Conservation (phyloP, 192 early-diverging fungal genomes). For the Rhizoclosmatium sp. region DNA sequence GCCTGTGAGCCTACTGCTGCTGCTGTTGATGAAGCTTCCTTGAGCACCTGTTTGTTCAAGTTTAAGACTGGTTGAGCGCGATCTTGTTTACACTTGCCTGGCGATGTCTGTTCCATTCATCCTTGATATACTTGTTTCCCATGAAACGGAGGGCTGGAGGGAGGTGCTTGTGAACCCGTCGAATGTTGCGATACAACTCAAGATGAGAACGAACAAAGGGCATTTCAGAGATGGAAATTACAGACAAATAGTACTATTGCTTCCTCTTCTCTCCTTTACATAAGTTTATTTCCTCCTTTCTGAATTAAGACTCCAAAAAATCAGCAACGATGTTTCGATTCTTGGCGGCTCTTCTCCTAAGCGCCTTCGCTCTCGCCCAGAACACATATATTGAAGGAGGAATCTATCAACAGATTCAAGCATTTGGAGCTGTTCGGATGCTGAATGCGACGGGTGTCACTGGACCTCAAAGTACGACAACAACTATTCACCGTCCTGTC, state of each 20-base stretch:
- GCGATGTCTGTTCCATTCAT: constrained; percentile 36
- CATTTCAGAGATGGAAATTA: too few relatives aligned
- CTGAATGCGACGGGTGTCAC: constrained; percentile 62
- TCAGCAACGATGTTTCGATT: not conserved
- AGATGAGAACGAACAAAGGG: constrained; percentile 2
- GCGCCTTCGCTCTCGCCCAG: constrained; percentile 25
- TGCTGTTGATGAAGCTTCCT: not conserved
- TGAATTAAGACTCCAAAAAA: too few relatives aligned
- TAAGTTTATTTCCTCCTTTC: too few relatives aligned
- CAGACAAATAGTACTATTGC: too few relatives aligned
- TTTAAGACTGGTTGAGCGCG: not conserved
- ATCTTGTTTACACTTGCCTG: not conserved
- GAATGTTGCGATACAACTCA: constrained; percentile 30
- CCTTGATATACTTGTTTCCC: constrained; percentile 39
- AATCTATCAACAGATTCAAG: constrained; percentile 51
- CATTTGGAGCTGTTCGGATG: constrained; percentile 64
- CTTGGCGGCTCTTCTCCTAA: not conserved
- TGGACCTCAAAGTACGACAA: constrained; percentile 68
- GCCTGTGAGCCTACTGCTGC: not conserved
- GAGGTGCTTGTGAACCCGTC: constrained; percentile 33
- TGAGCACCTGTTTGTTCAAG: not conserved
- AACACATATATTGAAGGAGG: constrained; percentile 40
- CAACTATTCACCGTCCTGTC: constrained; percentile 1
- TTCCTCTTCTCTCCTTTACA: too few relatives aligned
- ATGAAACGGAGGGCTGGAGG: constrained; percentile 37